Percentiles rank a stretch among this genome's conserved stretches.
phyloP scores from a whole-genome alignment of 169 alveolate species.

The Miamiensis avidus region DNA sequence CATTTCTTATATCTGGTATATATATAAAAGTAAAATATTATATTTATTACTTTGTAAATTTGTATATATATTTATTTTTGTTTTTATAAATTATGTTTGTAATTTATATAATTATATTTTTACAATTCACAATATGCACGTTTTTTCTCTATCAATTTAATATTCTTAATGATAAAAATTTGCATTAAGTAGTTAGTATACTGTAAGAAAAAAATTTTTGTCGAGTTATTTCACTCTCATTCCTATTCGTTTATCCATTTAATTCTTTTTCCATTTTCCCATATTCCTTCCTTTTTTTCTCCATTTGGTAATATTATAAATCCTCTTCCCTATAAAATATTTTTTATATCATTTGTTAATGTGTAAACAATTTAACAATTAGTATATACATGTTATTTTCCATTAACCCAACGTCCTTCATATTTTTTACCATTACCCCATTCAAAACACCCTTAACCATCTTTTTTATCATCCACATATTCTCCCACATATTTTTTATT shows the following conservation, averaged over 20 bases:
- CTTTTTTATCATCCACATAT: slow-evolving; percentile 48
- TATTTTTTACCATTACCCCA: slow-evolving; percentile 42
- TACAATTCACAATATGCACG: too few relatives aligned
- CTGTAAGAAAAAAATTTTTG: slow-evolving; percentile 6
- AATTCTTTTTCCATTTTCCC: slow-evolving; percentile 57
- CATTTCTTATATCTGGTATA: too few relatives aligned
- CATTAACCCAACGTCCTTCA: slow-evolving; percentile 52
- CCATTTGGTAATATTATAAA: slow-evolving; percentile 30
- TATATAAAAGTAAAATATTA: too few relatives aligned
- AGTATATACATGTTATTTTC: slow-evolving; percentile 43
- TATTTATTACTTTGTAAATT: too few relatives aligned
- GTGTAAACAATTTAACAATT: not conserved
- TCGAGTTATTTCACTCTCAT: slow-evolving; percentile 35
- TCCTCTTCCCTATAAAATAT: slow-evolving; percentile 19
- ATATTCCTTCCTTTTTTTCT: slow-evolving; percentile 41
- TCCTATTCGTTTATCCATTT: slow-evolving; percentile 26
- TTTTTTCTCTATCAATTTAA: too few relatives aligned
- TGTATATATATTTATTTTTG: too few relatives aligned
- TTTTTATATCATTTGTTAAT: not conserved
- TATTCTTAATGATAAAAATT: not conserved
- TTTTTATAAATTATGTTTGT: too few relatives aligned
- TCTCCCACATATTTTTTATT: slow-evolving; percentile 39
- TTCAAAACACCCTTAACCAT: slow-evolving; percentile 50
- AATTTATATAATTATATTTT: too few relatives aligned
- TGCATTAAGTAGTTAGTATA: not conserved